Base-by-base conservation (phyloP, 768 basidiomycete species). In the Russula ochroleuca region DNA sequence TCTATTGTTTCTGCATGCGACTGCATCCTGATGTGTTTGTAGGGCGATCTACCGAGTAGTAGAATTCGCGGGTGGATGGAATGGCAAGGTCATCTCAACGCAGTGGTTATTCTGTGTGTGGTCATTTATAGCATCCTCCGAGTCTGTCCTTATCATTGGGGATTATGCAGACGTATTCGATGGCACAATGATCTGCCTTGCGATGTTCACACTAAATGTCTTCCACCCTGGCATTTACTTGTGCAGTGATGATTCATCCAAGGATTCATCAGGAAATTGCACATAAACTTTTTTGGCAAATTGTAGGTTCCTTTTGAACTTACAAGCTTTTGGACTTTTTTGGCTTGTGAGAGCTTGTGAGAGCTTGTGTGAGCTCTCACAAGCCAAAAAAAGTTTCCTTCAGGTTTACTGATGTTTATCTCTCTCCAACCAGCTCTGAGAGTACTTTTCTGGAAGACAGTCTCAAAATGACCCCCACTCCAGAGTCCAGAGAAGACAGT, bases 81-180 rank as follows among this genome's bases (percentile, higher is more conserved):
- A 63, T 10, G 67, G 62, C 28, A 60, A 37, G 19, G 37, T 67
- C 21, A 63, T 53, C 43, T 33, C 57, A 3, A 67, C 67, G 6
- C n/a, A 68, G 49, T 50, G 45, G 58, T 37, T 48, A 31, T 67
- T 67, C 47, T 38, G 67, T 67, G 54, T 9, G 61, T 66, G 4
- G 35, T 10, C 33, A 25, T 51, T 28, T 13, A 0, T 28, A 11
- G 4, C 17, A 14, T 31, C n/a, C 28, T 23, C 48, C 2, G 10
- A 38, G 31, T 5, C 35, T 35, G 43, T 33, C 8, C 25, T n/a
- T n/a, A 23, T 62, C 38, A 43, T 10, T 14, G 21, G 14, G n/a
- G 19, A 31, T 10, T n/a, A 7, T 49, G 33, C 19, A 68, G 65
- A 50, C 28, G 43, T 66, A 17, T 66, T 68, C 14, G 67, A 66